Evolutionary conservation across 2,329 filamentous ascomycete genomes (phyloP).

Genomic region (Cladosporium colombiae): DNA sequence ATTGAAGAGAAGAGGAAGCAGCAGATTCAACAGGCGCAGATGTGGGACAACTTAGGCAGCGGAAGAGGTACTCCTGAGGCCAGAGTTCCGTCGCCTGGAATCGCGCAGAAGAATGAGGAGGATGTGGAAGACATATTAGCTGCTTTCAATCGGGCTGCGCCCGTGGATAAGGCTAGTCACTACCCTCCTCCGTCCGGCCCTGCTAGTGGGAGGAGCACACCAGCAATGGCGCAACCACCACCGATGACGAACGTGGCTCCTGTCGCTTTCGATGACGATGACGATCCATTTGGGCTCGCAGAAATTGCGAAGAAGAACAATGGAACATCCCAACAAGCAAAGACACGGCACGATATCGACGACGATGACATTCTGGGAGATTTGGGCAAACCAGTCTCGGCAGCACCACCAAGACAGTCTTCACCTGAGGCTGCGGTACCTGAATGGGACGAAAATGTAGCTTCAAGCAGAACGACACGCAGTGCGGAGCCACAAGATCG

Average conservation of each 20-base stretch:
- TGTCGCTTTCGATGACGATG: constrained; percentile 61
- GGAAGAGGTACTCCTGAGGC: constrained; percentile 47
- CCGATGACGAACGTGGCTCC: constrained; percentile 13
- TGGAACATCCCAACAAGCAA: constrained; percentile 23
- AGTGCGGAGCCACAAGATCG: constrained; percentile 63
- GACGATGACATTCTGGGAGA: constrained; percentile 67
- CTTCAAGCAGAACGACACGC: background rate
- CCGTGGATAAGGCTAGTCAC: constrained; percentile 61
- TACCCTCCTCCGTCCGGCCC: constrained; percentile 48
- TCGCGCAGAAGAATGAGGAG: constrained; percentile 23
- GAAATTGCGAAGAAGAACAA: constrained; percentile 28
- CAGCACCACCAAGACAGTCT: constrained; percentile 35
- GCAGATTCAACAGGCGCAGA: constrained; percentile 70
- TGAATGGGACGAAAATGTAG: constrained; percentile 20
- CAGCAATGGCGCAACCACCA: constrained; percentile 23
- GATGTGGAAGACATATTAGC: constrained; percentile 62
- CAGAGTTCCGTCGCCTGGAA: constrained; percentile 28
- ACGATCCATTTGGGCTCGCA: constrained; percentile 84
- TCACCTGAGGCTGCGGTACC: constrained; percentile 10
- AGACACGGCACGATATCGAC: constrained; percentile 34
- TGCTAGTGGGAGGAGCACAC: constrained; percentile 45
- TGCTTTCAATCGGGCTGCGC: constrained; percentile 60
- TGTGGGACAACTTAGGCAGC: constrained; percentile 76
- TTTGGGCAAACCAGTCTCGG: constrained; percentile 60
- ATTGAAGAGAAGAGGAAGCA: constrained; percentile 77